Base-by-base conservation (phyloP, 176 grass and related monocot species). In the Secale cereale region DNA sequence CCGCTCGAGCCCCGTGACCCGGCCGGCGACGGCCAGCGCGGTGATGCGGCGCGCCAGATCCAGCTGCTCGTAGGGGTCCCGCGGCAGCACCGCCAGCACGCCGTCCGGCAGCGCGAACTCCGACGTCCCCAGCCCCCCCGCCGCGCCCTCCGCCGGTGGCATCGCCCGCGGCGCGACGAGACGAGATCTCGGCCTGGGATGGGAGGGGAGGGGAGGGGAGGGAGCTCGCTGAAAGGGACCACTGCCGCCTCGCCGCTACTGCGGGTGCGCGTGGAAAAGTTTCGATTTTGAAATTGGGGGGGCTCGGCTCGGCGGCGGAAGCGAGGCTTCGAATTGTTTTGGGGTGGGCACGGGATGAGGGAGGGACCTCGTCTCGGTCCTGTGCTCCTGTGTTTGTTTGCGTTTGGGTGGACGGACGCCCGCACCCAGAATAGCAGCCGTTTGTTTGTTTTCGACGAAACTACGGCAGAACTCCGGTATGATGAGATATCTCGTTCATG, bases 11-110 rank as follows among this genome's bases (percentile, higher is more conserved):
- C 87, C 90, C 5, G 97, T 87, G 6, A 92, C 93, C 76, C 91
- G 79, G 5, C 93, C 94, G 17, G 94, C 86, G 20, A 99, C 86
- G 50, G 97, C 97, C 82, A 96, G 82, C 86, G 93, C 91, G 30
- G 97, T 92, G 83, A 99, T 96, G 79, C 92, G 94, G 35, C 89
- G 91, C 50, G 93, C 97, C 76, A 99, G 86, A 91, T 99, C 91
- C 74, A 99, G 91, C 90, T 96, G 93, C 83, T 94, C 91, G 82
- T 94, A 91, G 0, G 91, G 91, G 86, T 96, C 94, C 74, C 76
- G 75, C 70, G 97, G 97, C 66, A 99, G 87, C 88, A 89, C 93
- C 28, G 91, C 93, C 84, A 91, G 80, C 62, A 99, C 62, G 76
- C 92, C 93, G 31, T 89, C 84, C 39, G 97, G 86, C 27, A 99